These are phyloP conservation scores for Rhizopogon salebrosus DNA, from an alignment of 768 basidiomycete species.

Conservation along the genomic window DNA sequence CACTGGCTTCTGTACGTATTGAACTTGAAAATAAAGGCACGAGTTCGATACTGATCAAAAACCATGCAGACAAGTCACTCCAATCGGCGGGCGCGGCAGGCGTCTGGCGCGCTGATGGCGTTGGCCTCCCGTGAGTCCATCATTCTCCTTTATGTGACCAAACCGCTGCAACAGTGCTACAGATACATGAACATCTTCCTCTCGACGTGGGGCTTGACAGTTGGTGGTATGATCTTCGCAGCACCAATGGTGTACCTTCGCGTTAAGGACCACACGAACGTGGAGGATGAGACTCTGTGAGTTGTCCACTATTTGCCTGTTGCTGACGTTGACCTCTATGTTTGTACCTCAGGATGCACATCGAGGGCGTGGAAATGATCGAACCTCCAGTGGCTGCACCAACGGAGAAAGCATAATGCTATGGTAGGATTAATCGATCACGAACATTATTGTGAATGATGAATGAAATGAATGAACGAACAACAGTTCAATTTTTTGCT, in stretches of 20 bases:
- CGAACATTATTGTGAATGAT: not conserved
- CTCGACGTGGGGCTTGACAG: constrained; percentile 67
- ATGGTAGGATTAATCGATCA: not conserved
- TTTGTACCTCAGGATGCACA: not conserved
- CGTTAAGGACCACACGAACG: constrained; percentile 52
- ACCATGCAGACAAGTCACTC: constrained; percentile 56
- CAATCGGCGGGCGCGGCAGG: constrained; percentile 73
- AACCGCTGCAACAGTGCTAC: not conserved
- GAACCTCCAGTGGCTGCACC: not conserved
- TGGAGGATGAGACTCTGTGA: constrained; percentile 49
- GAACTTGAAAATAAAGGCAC: not conserved
- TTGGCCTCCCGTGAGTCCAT: constrained; percentile 52
- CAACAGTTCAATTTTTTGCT: not conserved
- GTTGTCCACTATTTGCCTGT: constrained; percentile 10
- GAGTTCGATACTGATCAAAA: not conserved
- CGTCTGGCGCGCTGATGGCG: constrained; percentile 67
- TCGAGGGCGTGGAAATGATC: constrained; percentile 1
- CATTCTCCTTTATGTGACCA: not conserved
- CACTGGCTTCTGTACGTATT: constrained; percentile 70
- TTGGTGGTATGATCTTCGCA: constrained; percentile 59
- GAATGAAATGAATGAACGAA: not conserved
- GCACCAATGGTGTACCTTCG: constrained; percentile 72
- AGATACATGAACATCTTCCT: constrained; percentile 69
- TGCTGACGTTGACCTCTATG: not conserved
- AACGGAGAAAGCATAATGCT: not conserved